phyloP scores from a whole-genome alignment of 768 basidiomycete genomes.

The Termitomyces sp. region DNA sequence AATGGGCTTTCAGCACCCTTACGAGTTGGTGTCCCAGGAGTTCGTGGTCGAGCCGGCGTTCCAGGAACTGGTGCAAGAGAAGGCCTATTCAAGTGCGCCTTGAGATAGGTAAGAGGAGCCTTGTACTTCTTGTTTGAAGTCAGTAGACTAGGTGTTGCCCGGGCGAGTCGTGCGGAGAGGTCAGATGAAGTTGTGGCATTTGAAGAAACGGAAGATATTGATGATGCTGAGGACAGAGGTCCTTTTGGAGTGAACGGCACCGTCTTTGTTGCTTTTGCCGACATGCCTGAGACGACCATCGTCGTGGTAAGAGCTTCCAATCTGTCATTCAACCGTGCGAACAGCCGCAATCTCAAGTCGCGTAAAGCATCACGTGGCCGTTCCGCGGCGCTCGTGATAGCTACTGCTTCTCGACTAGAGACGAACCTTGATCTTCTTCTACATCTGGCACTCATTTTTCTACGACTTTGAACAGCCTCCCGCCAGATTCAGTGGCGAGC shows the following conservation, averaged over 20 bases:
- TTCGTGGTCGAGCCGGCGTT: conserved; percentile 53
- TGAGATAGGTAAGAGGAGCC: conserved; percentile 33
- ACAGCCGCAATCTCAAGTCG: not conserved
- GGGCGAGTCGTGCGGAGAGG: conserved; percentile 24
- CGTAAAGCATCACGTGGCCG: conserved; percentile 12
- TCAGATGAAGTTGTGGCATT: conserved; percentile 21
- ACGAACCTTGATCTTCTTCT: too few relatives aligned
- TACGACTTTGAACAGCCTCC: too few relatives aligned
- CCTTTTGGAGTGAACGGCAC: conserved; percentile 54
- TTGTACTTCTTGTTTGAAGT: conserved; percentile 63
- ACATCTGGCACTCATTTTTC: too few relatives aligned
- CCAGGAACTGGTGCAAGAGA: conserved; percentile 44
- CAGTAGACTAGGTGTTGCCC: conserved; percentile 21
- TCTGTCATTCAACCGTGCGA: conserved; percentile 14
- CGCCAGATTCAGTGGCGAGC: too few relatives aligned
- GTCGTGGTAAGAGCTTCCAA: not conserved
- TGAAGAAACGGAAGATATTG: conserved; percentile 20
- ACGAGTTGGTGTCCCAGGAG: conserved; percentile 45
- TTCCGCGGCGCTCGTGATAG: not conserved
- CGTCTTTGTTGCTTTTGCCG: conserved; percentile 32
- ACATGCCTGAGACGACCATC: conserved; percentile 22
- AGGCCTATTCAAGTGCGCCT: conserved; percentile 19
- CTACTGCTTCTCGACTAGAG: too few relatives aligned
- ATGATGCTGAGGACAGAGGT: conserved; percentile 29
- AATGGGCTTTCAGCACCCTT: conserved; percentile 44